Percentiles rank a stretch among this genome's conserved stretches.
Evolutionary conservation across 371 early-diverging fungal species (phyloP).

Genomic region (Fennellomyces sp.): DNA sequence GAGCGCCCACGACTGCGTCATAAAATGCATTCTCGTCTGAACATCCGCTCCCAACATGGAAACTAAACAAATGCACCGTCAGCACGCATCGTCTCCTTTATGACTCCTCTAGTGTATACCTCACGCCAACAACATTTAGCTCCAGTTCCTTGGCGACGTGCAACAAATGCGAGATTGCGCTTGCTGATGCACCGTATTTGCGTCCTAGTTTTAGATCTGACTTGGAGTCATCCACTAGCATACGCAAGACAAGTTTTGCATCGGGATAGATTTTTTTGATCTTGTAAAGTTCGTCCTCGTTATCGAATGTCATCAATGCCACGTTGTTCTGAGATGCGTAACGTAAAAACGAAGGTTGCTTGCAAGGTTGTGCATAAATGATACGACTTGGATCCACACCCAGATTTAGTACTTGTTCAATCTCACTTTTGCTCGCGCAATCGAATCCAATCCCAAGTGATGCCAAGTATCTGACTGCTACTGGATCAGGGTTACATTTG

Average conservation of each 20-base stretch:
- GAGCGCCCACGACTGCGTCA: constrained; percentile 87
- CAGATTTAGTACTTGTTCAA: constrained; percentile 77
- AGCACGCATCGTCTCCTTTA: too few species aligned
- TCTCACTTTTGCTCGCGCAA: constrained; percentile 88
- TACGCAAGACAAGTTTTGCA: constrained; percentile 89
- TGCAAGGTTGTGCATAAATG: constrained; percentile 98
- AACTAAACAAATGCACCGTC: too few species aligned
- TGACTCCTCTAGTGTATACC: constrained; percentile 30
- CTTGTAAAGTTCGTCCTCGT: constrained; percentile 94
- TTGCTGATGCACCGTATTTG: constrained; percentile 93
- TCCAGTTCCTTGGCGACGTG: constrained; percentile 75
- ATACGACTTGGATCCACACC: constrained; percentile 73
- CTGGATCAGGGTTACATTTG: constrained; percentile 95
- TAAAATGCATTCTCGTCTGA: constrained; percentile 84
- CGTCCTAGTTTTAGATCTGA: constrained; percentile 89
- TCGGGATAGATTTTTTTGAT: constrained; percentile 80
- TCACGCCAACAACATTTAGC: constrained; percentile 88
- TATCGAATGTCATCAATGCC: constrained; percentile 96
- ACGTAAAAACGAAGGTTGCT: constrained; percentile 91
- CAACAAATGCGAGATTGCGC: constrained; percentile 69
- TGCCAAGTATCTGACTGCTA: constrained; percentile 80
- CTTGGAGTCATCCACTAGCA: constrained; percentile 93
- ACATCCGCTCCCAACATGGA: constrained; percentile 97
- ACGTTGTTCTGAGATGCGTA: constrained; percentile 80
- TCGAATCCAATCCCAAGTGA: constrained; percentile 91